Evolutionary conservation across 2,329 filamentous ascomycete species (phyloP), one percentile per base, ranked within the genome.

Genomic region (Penicillium verrucosum): DNA sequence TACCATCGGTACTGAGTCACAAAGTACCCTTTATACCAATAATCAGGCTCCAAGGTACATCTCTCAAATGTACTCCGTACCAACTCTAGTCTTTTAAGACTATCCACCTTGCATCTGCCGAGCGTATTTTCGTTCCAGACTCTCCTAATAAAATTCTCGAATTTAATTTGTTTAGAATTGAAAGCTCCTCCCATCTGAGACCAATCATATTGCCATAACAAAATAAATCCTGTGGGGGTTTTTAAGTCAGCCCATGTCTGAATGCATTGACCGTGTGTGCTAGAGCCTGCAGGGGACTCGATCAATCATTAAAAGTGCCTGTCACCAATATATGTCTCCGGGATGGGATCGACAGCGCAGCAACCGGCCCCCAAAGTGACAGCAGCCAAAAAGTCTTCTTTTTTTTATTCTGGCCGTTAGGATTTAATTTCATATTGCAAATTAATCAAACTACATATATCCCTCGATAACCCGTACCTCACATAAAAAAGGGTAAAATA

Each of bases 271-370:
- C 64, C 59, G 53, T 54, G 56, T 63, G 63, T 65, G 61, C 58
- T 61, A 47, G 43, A 60, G 60, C 58, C 57, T 57, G 60, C 54
- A 58, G 51, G 46, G 34, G 55, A 63, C 61, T 56, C 56, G 62
- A 64, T 63, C 60, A 60, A 53, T 63, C 63, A 46, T 38, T 37
- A 21, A 45, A 52, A 30, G 8, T 45, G 51, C 52, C 57, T 63
- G 63, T 64, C 59, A 40, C 18, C 18, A 58, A 57, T 56, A 57
- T 56, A 60, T 54, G 54, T 57, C 40, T 60, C 56, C 53, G 57
- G 54, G 52, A 48, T 32, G 42, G 41, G 67, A 69, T 69, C 67
- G 67, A 69, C 67, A 56, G 45, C 65, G 65, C 67, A 69, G 65
- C 56, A 60, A 60, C 66, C 62, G 59, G 51, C 54, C 51, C 51